These are phyloP conservation scores for Vigna unguiculata DNA, from an alignment of 306 rosid genomes.

Conservation along the genomic window DNA sequence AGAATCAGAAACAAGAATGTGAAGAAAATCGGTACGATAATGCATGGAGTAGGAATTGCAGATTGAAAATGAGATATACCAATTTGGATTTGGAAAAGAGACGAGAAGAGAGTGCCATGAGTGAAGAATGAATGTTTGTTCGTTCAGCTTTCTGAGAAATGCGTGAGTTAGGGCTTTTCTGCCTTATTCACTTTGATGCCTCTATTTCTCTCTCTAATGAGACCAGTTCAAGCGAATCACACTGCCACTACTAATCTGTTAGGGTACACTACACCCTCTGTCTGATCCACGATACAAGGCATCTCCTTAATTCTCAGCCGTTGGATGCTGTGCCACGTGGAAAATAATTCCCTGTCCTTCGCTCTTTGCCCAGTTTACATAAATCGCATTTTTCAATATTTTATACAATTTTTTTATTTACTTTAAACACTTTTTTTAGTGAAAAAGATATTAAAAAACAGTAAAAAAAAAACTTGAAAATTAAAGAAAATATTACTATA, in stretches of 20 bases:
- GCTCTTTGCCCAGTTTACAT: no score
- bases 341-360: no score
- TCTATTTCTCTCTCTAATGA: conserved; percentile 8
- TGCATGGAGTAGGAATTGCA: not conserved
- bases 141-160: conserved; percentile 18
- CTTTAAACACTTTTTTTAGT: no score
- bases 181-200: conserved; percentile 19
- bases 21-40: not conserved
- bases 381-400: no score
- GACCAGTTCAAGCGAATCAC: not conserved
- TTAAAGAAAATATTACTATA: no score
- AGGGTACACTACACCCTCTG: not conserved
- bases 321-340: conserved; percentile 11
- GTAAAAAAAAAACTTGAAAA: no score
- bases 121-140: conserved; percentile 32
- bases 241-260: not conserved
- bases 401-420: no score
- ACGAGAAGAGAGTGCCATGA: conserved; percentile 85
- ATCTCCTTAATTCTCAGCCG: conserved; percentile 26
- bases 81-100: conserved; percentile 73
- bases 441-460: no score
- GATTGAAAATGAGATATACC: conserved; percentile 45
- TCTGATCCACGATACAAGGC: not conserved
- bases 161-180: conserved; percentile 42
- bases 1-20: not conserved